These are phyloP conservation scores for Castanea sativa DNA, from an alignment of 306 rosid species.

Conservation along the genomic window DNA sequence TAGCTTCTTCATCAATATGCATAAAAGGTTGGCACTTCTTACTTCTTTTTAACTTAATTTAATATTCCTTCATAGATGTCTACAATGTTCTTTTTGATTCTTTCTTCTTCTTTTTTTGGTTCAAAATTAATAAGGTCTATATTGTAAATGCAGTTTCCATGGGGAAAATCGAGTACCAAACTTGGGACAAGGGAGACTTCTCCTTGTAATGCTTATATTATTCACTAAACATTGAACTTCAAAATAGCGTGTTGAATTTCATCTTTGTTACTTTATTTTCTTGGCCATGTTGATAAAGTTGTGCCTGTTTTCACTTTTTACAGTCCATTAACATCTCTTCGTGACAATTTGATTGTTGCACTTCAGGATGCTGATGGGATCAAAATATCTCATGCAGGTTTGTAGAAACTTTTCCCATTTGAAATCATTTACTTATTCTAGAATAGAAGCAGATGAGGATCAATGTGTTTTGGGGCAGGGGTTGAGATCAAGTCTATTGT, in stretches of 20 bases:
- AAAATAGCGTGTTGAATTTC: not conserved
- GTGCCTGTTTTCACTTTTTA: conserved; percentile 27
- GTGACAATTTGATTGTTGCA: conserved; percentile 60
- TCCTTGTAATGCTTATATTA: conserved; percentile 58
- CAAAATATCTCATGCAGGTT: conserved; percentile 70
- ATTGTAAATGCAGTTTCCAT: conserved; percentile 66
- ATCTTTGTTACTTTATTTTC: not conserved
- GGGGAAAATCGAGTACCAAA: conserved; percentile 66
- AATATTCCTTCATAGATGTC: not conserved
- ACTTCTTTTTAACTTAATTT: conserved; percentile 1
- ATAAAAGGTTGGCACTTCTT: conserved; percentile 51
- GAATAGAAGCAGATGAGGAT: conserved; percentile 17
- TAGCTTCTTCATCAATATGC: conserved; percentile 54
- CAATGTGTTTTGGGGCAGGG: conserved; percentile 44
- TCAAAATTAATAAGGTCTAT: conserved; percentile 10
- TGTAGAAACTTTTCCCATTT: conserved; percentile 9
- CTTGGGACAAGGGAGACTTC: conserved; percentile 66
- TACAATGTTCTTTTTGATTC: conserved; percentile 5
- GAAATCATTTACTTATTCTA: not conserved
- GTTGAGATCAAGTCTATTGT: conserved; percentile 62
- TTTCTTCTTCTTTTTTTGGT: not conserved
- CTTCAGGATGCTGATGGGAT: conserved; percentile 64
- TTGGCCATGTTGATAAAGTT: conserved; percentile 15
- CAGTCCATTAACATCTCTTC: conserved; percentile 82
- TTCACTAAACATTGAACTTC: conserved; percentile 4